Percentiles rank a stretch among this genome's conserved stretches.
Evolutionary conservation across 2,329 filamentous ascomycete species (phyloP).

Genomic region (Aureobasidium leucospermi): DNA sequence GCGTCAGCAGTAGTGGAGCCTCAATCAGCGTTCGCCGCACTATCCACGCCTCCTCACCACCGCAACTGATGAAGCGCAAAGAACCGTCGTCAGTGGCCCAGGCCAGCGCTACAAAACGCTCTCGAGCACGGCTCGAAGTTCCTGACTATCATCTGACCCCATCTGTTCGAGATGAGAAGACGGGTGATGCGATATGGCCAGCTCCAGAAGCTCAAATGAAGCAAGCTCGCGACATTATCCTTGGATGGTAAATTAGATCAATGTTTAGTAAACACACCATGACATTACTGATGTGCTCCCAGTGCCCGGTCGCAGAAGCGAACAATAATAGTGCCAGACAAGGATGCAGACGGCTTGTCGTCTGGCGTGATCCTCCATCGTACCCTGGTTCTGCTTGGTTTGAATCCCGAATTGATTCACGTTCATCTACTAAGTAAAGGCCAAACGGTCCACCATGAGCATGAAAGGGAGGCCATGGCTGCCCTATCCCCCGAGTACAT

Average conservation of each 20-base stretch:
- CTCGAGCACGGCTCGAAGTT: constrained; percentile 22
- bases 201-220: constrained; percentile 51
- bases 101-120: constrained; percentile 22
- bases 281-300: not conserved
- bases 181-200: constrained; percentile 53
- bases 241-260: constrained; percentile 42
- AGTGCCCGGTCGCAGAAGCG: constrained; percentile 46
- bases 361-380: constrained; percentile 57
- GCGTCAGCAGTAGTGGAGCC: not conserved
- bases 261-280: constrained; percentile 11
- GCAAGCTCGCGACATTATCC: constrained; percentile 49
- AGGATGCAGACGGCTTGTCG: constrained; percentile 60
- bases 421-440: constrained; percentile 56
- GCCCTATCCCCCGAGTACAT: constrained; percentile 47
- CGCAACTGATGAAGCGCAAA: constrained; percentile 22
- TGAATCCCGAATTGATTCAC: constrained; percentile 45
- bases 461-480: constrained; percentile 46
- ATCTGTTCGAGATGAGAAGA: constrained; percentile 31
- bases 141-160: constrained; percentile 42
- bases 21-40: not conserved
- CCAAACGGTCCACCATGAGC: constrained; percentile 48
- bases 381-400: constrained; percentile 52
- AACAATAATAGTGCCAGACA: constrained; percentile 59
- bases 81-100: constrained; percentile 15
- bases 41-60: not conserved